These are phyloP conservation scores for Penicillium sumatraense DNA, from an alignment of 2,329 filamentous ascomycete species.

Conservation along the genomic window DNA sequence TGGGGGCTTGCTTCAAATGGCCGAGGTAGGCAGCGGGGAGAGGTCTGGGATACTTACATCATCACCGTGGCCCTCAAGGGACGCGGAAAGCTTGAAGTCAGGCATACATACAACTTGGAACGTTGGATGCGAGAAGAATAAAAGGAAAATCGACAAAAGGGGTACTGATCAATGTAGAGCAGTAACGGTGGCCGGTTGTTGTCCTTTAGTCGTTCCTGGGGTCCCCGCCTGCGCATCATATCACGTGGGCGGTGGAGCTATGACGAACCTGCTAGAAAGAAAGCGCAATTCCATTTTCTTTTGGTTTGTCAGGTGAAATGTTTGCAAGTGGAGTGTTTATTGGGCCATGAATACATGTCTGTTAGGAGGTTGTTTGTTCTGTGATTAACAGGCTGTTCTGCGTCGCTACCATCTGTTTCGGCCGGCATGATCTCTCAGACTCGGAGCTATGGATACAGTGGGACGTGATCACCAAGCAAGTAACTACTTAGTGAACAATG, in stretches of 20 bases:
- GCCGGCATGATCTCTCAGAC: not conserved
- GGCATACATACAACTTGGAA: conserved; percentile 59
- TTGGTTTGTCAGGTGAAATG: not conserved
- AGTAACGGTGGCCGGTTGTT: conserved; percentile 19
- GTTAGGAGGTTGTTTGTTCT: no score
- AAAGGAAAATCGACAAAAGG: conserved; percentile 6
- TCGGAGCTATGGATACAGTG: not conserved
- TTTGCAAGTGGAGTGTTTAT: no score
- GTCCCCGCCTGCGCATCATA: conserved; percentile 32
- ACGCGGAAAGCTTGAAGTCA: conserved; percentile 92
- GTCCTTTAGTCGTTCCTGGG: conserved; percentile 32
- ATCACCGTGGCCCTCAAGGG: conserved; percentile 85
- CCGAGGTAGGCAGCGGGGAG: conserved; percentile 16
- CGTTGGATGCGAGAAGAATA: not conserved
- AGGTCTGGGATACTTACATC: conserved; percentile 69
- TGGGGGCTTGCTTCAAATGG: conserved; percentile 16
- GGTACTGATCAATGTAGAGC: conserved; percentile 14
- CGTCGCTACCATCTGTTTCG: no score
- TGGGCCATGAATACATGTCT: no score
- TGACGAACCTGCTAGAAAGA: conserved; percentile 33
- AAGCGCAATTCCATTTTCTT: not conserved
- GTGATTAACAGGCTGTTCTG: no score
- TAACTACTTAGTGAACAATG: no score
- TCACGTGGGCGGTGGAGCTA: conserved; percentile 39
- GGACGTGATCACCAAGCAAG: not conserved